A percentile compares a stretch with the other conserved stretches of the same genome.
Evolutionary conservation across 2,329 filamentous ascomycete species (phyloP).

Genomic region (Ophiocordyceps robertsii): DNA sequence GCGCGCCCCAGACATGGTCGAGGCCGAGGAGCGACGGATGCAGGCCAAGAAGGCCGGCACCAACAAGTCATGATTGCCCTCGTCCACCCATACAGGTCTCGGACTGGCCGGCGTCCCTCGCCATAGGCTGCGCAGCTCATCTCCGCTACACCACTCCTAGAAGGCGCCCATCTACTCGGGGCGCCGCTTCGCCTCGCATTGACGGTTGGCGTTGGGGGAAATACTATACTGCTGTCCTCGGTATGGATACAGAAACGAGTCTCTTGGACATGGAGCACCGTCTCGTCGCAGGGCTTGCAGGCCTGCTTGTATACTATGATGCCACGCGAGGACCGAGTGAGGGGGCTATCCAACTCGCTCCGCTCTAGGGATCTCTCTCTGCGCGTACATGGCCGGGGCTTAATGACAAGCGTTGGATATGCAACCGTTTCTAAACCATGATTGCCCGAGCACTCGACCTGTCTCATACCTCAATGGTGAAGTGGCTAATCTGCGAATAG

Average conservation of each 20-base stretch:
- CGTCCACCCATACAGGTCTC: too few relatives aligned
- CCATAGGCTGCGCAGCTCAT: neutral
- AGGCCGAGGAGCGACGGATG: constrained; percentile 56
- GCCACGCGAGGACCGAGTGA: too few relatives aligned
- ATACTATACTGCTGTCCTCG: too few relatives aligned
- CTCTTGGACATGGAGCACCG: too few relatives aligned
- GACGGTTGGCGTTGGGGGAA: too few relatives aligned
- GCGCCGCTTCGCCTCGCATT: too few relatives aligned
- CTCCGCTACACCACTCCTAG: neutral
- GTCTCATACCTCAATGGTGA: constrained; percentile 49
- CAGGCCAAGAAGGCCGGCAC: constrained; percentile 22
- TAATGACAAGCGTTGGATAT: neutral
- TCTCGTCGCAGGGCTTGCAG: too few relatives aligned
- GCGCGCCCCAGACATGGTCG: constrained; percentile 56
- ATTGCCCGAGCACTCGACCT: neutral
- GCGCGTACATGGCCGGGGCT: neutral
- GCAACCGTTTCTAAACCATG: neutral
- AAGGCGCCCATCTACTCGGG: too few relatives aligned
- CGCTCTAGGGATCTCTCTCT: neutral
- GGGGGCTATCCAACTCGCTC: too few relatives aligned
- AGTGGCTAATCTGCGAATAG: constrained; percentile 62
- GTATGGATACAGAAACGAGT: too few relatives aligned
- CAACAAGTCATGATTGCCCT: constrained; percentile 6
- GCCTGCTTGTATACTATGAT: too few relatives aligned
- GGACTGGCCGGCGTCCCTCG: neutral